Evolutionary conservation across 441 rosid genomes (phyloP).

Genomic region (Eruca vesicaria): DNA sequence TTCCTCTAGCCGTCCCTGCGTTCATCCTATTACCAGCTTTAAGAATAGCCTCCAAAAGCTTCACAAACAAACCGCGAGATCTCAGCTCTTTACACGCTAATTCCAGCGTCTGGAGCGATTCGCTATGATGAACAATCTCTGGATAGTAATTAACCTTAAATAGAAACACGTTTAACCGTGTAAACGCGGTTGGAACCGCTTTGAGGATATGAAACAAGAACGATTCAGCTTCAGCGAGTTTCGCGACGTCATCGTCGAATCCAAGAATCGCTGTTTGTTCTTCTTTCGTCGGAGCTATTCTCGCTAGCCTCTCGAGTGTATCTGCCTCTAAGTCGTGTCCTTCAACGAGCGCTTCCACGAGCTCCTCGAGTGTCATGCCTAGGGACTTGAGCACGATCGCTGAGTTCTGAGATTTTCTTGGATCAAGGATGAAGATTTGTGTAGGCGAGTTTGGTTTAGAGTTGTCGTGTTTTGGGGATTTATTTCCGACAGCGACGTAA

Average conservation of each 20-base stretch:
- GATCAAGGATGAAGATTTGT: slow-evolving; percentile 61
- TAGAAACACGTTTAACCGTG: slow-evolving; percentile 60
- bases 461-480: slow-evolving; percentile 33
- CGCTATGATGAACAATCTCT: slow-evolving; percentile 54
- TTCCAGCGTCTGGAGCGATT: slow-evolving; percentile 54
- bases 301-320: slow-evolving; percentile 66
- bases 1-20: slow-evolving; percentile 89
- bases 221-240: slow-evolving; percentile 75
- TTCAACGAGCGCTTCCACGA: slow-evolving; percentile 51
- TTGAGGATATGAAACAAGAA: slow-evolving; percentile 73
- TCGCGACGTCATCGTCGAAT: slow-evolving; percentile 59
- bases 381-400: slow-evolving; percentile 80
- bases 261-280: slow-evolving; percentile 59
- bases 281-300: slow-evolving; percentile 70
- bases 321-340: slow-evolving; percentile 67
- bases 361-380: slow-evolving; percentile 52
- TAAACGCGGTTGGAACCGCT: slow-evolving; percentile 76
- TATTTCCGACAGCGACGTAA: slow-evolving; percentile 54
- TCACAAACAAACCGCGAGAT: slow-evolving; percentile 70
- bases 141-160: slow-evolving; percentile 66
- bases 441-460: slow-evolving; percentile 34
- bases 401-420: slow-evolving; percentile 73
- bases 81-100: slow-evolving; percentile 79
- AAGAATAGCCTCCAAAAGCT: slow-evolving; percentile 85
- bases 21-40: slow-evolving; percentile 98